Evolutionary conservation across 352 stramenopile genomes (phyloP).

Genomic region (Globisporangium takayamanum): DNA sequence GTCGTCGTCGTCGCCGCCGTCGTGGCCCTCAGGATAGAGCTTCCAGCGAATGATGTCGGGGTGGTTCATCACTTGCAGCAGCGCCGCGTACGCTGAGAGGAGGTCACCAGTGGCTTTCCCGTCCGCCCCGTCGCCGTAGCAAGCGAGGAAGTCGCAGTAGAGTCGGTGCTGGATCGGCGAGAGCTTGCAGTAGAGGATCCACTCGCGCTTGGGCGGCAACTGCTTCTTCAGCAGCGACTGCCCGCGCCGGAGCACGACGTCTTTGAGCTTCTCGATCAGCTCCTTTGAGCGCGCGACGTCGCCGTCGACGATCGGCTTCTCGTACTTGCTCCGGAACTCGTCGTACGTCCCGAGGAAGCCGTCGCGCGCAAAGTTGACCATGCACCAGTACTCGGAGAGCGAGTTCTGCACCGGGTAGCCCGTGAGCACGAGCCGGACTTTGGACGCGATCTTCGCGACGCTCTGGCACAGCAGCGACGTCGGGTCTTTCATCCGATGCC

Average conservation of each 20-base stretch:
- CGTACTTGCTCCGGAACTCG: conserved; percentile 67
- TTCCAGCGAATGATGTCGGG: conserved; percentile 82
- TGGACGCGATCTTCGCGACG: conserved; percentile 68
- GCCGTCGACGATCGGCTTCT: conserved; percentile 78
- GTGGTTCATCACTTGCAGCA: conserved; percentile 87
- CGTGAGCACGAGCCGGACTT: conserved; percentile 86
- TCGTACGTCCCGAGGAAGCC: conserved; percentile 70
- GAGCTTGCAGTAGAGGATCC: conserved; percentile 84
- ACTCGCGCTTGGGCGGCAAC: conserved; percentile 79
- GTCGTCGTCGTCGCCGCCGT: conserved; percentile 31
- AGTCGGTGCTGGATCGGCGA: conserved; percentile 71
- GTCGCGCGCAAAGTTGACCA: conserved; percentile 85
- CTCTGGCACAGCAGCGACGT: conserved; percentile 80
- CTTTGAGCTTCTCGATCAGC: conserved; percentile 55
- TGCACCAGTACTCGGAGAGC: conserved; percentile 88
- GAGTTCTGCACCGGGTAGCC: conserved; percentile 95
- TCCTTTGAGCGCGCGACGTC: conserved; percentile 47
- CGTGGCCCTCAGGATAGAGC: conserved; percentile 31
- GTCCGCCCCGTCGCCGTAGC: conserved; percentile 28
- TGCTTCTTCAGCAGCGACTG: conserved; percentile 58
- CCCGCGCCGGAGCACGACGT: conserved; percentile 69
- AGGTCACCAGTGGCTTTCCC: conserved; percentile 47
- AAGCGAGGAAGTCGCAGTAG: conserved; percentile 74
- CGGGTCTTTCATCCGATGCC: conserved; percentile 83
- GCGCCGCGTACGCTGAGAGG: conserved; percentile 67